phyloP scores from a whole-genome alignment of 2,329 filamentous ascomycete species.

The Tolypocladium tropicale region DNA sequence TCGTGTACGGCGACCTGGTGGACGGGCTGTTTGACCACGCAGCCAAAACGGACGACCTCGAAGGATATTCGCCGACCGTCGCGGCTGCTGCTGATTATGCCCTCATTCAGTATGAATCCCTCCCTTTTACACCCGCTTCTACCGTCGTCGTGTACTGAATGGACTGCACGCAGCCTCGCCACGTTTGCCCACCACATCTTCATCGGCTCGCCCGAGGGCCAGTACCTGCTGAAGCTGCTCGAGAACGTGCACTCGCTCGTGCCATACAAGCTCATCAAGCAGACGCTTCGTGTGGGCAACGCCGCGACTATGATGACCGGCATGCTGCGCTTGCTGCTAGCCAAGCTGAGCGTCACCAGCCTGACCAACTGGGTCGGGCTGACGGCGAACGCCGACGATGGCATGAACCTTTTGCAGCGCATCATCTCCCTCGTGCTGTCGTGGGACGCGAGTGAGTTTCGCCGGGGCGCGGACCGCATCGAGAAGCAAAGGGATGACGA shows the following conservation, averaged over 20 bases:
- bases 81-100: constrained; percentile 55
- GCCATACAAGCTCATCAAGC: constrained; percentile 61
- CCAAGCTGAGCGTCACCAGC: constrained; percentile 66
- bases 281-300: constrained; percentile 67
- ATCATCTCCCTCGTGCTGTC: constrained; percentile 64
- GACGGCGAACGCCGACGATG: constrained; percentile 60
- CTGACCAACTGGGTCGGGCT: constrained; percentile 73
- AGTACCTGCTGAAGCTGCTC: constrained; percentile 60
- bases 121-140: not conserved
- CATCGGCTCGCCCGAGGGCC: constrained; percentile 63
- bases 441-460: constrained; percentile 64
- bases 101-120: constrained; percentile 52
- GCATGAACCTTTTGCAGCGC: constrained; percentile 70
- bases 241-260: constrained; percentile 60
- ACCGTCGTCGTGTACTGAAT: not conserved
- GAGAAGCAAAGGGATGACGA: constrained; percentile 46
- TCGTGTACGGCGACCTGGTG: constrained; percentile 59
- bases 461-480: constrained; percentile 52
- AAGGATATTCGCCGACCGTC: constrained; percentile 51
- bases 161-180: constrained; percentile 43
- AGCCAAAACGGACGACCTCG: constrained; percentile 49
- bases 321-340: constrained; percentile 61
- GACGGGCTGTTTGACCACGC: constrained; percentile 55
- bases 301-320: constrained; percentile 73
- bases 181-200: constrained; percentile 66